These are phyloP conservation scores for Alternaria sp. DNA, from an alignment of 2,329 filamentous ascomycete species.

Conservation along the genomic window DNA sequence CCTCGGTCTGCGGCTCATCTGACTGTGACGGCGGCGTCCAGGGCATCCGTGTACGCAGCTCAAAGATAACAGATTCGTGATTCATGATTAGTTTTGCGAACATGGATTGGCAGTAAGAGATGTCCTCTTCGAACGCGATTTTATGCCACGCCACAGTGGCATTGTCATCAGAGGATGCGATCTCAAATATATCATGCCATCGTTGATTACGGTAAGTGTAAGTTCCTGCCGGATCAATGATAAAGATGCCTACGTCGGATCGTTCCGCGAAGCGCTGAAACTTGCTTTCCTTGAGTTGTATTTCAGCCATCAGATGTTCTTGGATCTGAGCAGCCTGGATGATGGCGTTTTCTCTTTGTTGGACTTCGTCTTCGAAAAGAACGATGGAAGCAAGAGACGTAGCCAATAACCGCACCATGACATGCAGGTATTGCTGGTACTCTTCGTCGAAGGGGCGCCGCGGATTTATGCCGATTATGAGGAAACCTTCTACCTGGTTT, in stretches of 20 bases:
- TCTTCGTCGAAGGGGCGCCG: constrained; percentile 47
- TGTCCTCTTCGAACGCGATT: constrained; percentile 45
- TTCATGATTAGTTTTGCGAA: constrained; percentile 41
- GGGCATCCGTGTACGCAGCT: constrained; percentile 46
- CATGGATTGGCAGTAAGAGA: constrained; percentile 34
- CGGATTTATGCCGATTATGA: constrained; percentile 50
- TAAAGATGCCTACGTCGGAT: constrained; percentile 51
- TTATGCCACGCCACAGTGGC: constrained; percentile 26
- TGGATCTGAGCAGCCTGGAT: constrained; percentile 43
- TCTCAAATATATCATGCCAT: constrained; percentile 46
- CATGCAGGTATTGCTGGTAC: constrained; percentile 47
- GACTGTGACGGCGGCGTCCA: constrained; percentile 38
- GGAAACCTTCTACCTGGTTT: constrained; percentile 46
- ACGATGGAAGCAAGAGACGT: constrained; percentile 50
- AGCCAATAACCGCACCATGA: constrained; percentile 45
- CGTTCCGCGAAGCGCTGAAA: constrained; percentile 50
- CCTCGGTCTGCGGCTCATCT: constrained; percentile 11
- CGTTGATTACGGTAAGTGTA: constrained; percentile 51
- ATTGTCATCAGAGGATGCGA: constrained; percentile 15
- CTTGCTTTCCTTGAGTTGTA: constrained; percentile 37
- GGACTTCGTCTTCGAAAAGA: constrained; percentile 47
- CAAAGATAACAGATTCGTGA: constrained; percentile 44
- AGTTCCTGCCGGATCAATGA: constrained; percentile 41
- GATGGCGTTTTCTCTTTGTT: constrained; percentile 43
- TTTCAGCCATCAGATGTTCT: constrained; percentile 44